Percentiles rank a stretch among this genome's conserved stretches.
Evolutionary conservation across 306 rosid genomes (phyloP).

Genomic region (Sindora glabra): DNA sequence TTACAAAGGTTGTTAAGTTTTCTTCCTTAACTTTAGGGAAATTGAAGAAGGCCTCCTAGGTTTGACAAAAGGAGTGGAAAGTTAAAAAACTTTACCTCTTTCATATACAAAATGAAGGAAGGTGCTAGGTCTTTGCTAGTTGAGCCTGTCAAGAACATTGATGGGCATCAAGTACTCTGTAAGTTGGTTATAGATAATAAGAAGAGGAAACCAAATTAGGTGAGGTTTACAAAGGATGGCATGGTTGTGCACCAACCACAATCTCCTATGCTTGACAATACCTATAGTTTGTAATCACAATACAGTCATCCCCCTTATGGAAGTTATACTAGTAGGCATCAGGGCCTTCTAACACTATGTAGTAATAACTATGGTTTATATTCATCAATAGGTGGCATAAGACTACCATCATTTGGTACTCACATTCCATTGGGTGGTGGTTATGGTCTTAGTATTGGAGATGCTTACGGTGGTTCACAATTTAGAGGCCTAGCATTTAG

Average conservation of each 20-base stretch:
- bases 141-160: slow-evolving; percentile 61
- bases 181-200: slow-evolving; percentile 48
- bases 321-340: slow-evolving; percentile 48
- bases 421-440: slow-evolving; percentile 39
- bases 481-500: slow-evolving; percentile 41
- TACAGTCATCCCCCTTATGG: slow-evolving; percentile 46
- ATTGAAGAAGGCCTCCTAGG: slow-evolving; percentile 87
- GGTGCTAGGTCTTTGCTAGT: slow-evolving; percentile 70
- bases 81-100: slow-evolving; percentile 66
- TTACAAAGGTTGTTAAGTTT: slow-evolving; percentile 53
- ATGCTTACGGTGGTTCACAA: slow-evolving; percentile 37
- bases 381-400: slow-evolving; percentile 36
- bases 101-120: slow-evolving; percentile 68
- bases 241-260: slow-evolving; percentile 17
- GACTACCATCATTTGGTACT: slow-evolving; percentile 25
- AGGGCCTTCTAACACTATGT: slow-evolving; percentile 22
- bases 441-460: slow-evolving; percentile 50
- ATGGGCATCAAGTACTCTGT: slow-evolving; percentile 68
- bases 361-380: slow-evolving; percentile 38
- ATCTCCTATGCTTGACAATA: slow-evolving; percentile 36
- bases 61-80: slow-evolving; percentile 84
- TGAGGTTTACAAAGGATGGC: slow-evolving; percentile 17
- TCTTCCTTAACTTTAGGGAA: slow-evolving; percentile 62
- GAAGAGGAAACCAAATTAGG: slow-evolving; percentile 39
- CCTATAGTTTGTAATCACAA: slow-evolving; percentile 30